Base-by-base conservation (phyloP, 192 early-diverging fungal genomes). In the Coemansia furcata region DNA sequence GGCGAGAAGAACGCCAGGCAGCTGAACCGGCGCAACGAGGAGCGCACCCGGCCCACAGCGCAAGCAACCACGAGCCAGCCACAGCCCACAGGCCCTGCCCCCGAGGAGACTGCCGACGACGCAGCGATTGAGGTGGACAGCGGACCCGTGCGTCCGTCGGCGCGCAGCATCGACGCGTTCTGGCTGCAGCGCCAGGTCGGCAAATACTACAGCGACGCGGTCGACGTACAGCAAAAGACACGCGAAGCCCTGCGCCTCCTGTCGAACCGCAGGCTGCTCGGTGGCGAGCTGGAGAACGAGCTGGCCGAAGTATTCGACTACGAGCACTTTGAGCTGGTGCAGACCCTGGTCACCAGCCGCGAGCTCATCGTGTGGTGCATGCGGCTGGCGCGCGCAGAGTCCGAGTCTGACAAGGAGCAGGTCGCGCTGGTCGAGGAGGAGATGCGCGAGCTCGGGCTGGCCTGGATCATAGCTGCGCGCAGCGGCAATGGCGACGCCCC, bases 221-320 rank as follows among this genome's bases (percentile, higher is more conserved):
- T 89, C 62, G 83, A 84, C 9, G 92, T 95, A 21, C 96, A 96
- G 80, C 87, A 92, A 58, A 99, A 99, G 82, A 90, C 98, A 0
- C 77, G 80, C 0, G 83, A 78, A 15, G 92, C 94, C 0, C 78
- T 94, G 66, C 84, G 86, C 2, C 87, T 98, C 33, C 80, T 99
- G 23, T 70, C 83, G 9, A 86, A 88, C 54, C 85, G 88, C 6
- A 65, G 75, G 4, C 77, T 89, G 47, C 85, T 84, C 60, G 85
- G 84, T 26, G 88, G 96, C 55, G 95, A 97, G 76, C 87, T 90
- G 58, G 98, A 99, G 86, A 98, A 99, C 82, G 92, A 93, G 67
- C 82, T 99, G 67, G 95, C 98, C 85, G 90, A 86, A n/a, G 79
- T 97, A 46, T 98, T 98, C 68, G 96, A 99, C 42, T 98, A 92